Evolutionary conservation across 495 filamentous ascomycete genomes (phyloP).

Genomic region (Penicillium paxilli): DNA sequence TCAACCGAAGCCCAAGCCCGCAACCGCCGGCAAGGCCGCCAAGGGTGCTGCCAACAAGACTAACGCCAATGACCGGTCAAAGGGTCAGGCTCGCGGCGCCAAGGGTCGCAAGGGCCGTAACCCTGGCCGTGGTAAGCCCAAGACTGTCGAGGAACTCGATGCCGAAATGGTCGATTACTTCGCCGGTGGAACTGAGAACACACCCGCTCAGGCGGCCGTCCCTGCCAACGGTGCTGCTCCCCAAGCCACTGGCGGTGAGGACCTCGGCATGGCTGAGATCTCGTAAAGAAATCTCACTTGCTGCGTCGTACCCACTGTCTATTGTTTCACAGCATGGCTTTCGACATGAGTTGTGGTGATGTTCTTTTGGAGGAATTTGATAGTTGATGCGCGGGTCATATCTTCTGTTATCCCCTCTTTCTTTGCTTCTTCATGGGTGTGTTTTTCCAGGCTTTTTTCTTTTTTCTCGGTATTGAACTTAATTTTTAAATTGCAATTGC

Average conservation of each 20-base stretch:
- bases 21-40: slow-evolving; percentile 65
- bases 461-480: slow-evolving; percentile 9
- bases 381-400: slow-evolving; percentile 33
- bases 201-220: slow-evolving; percentile 38
- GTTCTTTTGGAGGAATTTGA: slow-evolving; percentile 14
- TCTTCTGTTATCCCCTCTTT: slow-evolving; percentile 22
- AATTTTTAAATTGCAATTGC: slow-evolving; percentile 16
- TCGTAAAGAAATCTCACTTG: slow-evolving; percentile 30
- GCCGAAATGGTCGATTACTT: slow-evolving; percentile 96
- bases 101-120: slow-evolving; percentile 42
- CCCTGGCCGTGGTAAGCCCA: slow-evolving; percentile 65
- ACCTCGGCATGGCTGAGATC: slow-evolving; percentile 56
- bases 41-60: slow-evolving; percentile 5
- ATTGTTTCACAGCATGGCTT: background rate
- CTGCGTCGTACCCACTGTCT: background rate
- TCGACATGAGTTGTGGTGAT: slow-evolving; percentile 1
- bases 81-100: slow-evolving; percentile 5
- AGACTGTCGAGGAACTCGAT: slow-evolving; percentile 89
- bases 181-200: slow-evolving; percentile 39
- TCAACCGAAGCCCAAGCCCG: slow-evolving; percentile 86
- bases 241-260: slow-evolving; percentile 39
- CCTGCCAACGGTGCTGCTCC: slow-evolving; percentile 43
- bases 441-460: slow-evolving; percentile 14
- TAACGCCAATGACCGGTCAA: background rate
- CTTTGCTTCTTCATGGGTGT: slow-evolving; percentile 7